Percentiles rank a stretch among this genome's conserved stretches.
phyloP scores from a whole-genome alignment of 2,329 filamentous ascomycete species.

The Corniculantispora saksenae region DNA sequence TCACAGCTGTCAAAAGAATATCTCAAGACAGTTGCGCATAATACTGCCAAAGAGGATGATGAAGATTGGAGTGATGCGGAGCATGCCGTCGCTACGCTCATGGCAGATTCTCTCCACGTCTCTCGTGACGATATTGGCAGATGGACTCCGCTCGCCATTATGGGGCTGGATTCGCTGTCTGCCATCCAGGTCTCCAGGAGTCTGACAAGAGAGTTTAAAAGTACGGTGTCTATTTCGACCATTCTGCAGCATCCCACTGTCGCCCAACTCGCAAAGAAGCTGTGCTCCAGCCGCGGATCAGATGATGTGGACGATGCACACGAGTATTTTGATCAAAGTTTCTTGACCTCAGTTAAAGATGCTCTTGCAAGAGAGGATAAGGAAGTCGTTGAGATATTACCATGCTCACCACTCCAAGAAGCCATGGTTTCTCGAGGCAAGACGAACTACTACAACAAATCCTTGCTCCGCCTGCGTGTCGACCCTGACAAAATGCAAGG shows the following conservation, averaged over 20 bases:
- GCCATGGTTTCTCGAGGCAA: slow-evolving; percentile 69
- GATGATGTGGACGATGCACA: neutral
- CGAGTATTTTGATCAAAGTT: slow-evolving; percentile 31
- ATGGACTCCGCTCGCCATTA: slow-evolving; percentile 72
- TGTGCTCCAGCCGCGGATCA: slow-evolving; percentile 15
- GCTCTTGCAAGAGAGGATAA: slow-evolving; percentile 35
- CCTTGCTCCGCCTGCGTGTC: slow-evolving; percentile 61
- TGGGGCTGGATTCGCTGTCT: slow-evolving; percentile 82
- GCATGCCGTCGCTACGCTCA: slow-evolving; percentile 50
- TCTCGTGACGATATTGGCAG: slow-evolving; percentile 51
- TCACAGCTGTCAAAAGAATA: slow-evolving; percentile 43
- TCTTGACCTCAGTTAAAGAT: slow-evolving; percentile 30
- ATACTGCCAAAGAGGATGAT: slow-evolving; percentile 30
- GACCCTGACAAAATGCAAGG: slow-evolving; percentile 50
- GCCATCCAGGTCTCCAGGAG: slow-evolving; percentile 69
- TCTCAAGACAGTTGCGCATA: slow-evolving; percentile 40
- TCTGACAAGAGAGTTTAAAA: slow-evolving; percentile 49
- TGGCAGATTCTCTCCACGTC: slow-evolving; percentile 54
- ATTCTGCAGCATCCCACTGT: slow-evolving; percentile 70
- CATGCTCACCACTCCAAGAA: slow-evolving; percentile 86
- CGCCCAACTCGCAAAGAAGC: slow-evolving; percentile 53
- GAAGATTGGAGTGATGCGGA: slow-evolving; percentile 59
- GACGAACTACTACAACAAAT: slow-evolving; percentile 70
- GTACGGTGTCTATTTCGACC: slow-evolving; percentile 63
- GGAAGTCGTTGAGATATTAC: slow-evolving; percentile 60